Evolutionary conservation across 2,329 filamentous ascomycete species (phyloP), one percentile per base, ranked within the genome.

Genomic region (Zymoseptoria passerinii): DNA sequence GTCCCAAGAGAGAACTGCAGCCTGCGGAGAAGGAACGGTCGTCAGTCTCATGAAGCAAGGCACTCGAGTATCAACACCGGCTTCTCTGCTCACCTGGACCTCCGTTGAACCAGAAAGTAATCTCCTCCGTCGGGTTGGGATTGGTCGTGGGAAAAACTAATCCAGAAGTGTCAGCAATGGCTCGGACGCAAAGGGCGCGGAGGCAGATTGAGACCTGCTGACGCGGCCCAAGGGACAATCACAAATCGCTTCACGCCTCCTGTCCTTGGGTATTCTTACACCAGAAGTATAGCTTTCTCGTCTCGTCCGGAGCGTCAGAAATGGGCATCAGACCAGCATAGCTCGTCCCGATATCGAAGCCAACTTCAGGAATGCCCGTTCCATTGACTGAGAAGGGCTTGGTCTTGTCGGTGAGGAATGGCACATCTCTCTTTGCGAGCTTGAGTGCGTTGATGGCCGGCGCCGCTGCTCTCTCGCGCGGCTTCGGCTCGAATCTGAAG

Each of bases 301-400:
- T 73, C 44, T 78, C 75, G 60, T 80, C 78, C 10, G 72, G 56
- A 63, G 65, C 70, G 56, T 71, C 71, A 50, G 78, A 78, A 61
- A 85, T 83, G 4, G 82, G 81, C 8, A 85, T 68, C 5, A 81
- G 72, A 44, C 58, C 58, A 27, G 75, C 74, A 52, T 77, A 77
- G 3, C 68, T 71, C 60, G 77, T 74, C 55, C 73, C 74, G 61
- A 77, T 73, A 62, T 77, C 72, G 58, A 77, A 77, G 55, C 73
- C 64, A 13, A 78, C 74, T 50, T 76, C 69, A 8, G 68, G 68
- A 28, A 70, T 58, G 8, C 53, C 64, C 4, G 64, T 65, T 9
- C 68, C 67, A 49, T 70, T 66, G 40, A 71, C 69, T 9, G 61
- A 65, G 48, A 60, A 65, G n/a, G 50, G 27, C 52, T 53, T 51